Evolutionary conservation across 805 yeast species (phyloP).

Genomic region (Candida nanaspora): DNA sequence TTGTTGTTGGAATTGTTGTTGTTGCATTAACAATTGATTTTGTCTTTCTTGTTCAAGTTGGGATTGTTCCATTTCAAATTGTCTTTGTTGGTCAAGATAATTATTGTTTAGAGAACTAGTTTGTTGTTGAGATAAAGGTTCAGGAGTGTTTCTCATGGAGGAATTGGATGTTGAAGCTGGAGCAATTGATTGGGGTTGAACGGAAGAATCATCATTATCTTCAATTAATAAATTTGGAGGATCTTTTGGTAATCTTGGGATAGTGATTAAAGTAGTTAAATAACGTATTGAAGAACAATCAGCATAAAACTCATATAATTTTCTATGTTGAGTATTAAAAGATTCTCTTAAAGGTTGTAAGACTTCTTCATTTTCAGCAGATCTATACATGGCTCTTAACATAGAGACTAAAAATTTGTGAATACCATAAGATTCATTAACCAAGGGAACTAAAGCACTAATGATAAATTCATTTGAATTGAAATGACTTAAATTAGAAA

Average conservation of each 20-base stretch:
- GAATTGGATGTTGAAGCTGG: slow-evolving; percentile 14
- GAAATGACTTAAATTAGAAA: slow-evolving; percentile 56
- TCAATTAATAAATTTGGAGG: slow-evolving; percentile 51
- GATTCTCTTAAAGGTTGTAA: slow-evolving; percentile 67
- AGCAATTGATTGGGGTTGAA: slow-evolving; percentile 27
- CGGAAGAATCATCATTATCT: slow-evolving; percentile 38
- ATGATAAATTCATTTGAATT: slow-evolving; percentile 67
- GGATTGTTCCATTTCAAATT: slow-evolving; percentile 51
- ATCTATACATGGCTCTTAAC: slow-evolving; percentile 79
- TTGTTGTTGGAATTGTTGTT: slow-evolving; percentile 60
- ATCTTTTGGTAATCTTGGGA: slow-evolving; percentile 56
- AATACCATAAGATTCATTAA: slow-evolving; percentile 88
- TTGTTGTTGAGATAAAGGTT: slow-evolving; percentile 45
- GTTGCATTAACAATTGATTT: slow-evolving; percentile 57
- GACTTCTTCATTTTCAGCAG: slow-evolving; percentile 69
- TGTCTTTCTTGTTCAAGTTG: slow-evolving; percentile 57
- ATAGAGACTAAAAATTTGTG: slow-evolving; percentile 83
- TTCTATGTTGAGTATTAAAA: slow-evolving; percentile 60
- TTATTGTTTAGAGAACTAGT: slow-evolving; percentile 38
- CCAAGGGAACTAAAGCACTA: slow-evolving; percentile 82
- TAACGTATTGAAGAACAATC: slow-evolving; percentile 84
- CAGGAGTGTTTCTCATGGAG: slow-evolving; percentile 27
- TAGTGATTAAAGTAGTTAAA: slow-evolving; percentile 70
- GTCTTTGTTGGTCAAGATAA: slow-evolving; percentile 39
- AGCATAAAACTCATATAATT: slow-evolving; percentile 76